phyloP scores from a whole-genome alignment of 345 rosid species.

The Salix exigua region DNA sequence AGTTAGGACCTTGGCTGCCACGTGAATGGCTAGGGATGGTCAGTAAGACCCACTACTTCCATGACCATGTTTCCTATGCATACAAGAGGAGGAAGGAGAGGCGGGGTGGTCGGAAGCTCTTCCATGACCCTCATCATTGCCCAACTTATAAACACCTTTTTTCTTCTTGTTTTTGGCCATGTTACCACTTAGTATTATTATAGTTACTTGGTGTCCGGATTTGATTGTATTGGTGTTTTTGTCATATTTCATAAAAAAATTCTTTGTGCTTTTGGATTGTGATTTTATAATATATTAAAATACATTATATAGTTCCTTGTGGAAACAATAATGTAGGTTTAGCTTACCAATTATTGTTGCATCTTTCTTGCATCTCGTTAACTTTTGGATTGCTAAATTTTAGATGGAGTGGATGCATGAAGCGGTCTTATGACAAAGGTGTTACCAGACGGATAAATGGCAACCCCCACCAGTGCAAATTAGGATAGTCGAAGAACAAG shows the following conservation, averaged over 20 bases:
- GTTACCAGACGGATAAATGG: conserved; percentile 70
- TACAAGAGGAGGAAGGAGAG: too few species aligned
- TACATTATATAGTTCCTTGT: not conserved
- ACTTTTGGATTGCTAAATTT: conserved; percentile 8
- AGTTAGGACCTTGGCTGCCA: too few species aligned
- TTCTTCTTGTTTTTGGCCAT: too few species aligned
- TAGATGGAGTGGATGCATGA: conserved; percentile 96
- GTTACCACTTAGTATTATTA: not conserved
- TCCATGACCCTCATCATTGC: too few species aligned
- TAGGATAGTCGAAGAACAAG: conserved; percentile 91
- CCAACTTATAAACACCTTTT: too few species aligned
- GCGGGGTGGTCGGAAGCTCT: too few species aligned
- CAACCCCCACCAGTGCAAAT: conserved; percentile 89
- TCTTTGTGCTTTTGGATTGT: not conserved
- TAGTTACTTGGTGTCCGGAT: not conserved
- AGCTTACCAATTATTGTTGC: not conserved
- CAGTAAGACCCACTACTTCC: too few species aligned
- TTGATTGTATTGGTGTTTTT: not conserved
- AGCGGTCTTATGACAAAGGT: conserved; percentile 79
- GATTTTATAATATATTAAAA: not conserved
- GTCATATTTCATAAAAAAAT: too few species aligned
- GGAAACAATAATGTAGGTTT: not conserved
- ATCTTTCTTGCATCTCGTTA: conserved; percentile 6
- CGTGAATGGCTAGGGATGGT: too few species aligned
- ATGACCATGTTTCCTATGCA: too few species aligned